Percentiles rank a stretch among this genome's conserved stretches.
phyloP scores from a whole-genome alignment of 1,284 basidiomycete species.

The Chondrostereum purpureum region DNA sequence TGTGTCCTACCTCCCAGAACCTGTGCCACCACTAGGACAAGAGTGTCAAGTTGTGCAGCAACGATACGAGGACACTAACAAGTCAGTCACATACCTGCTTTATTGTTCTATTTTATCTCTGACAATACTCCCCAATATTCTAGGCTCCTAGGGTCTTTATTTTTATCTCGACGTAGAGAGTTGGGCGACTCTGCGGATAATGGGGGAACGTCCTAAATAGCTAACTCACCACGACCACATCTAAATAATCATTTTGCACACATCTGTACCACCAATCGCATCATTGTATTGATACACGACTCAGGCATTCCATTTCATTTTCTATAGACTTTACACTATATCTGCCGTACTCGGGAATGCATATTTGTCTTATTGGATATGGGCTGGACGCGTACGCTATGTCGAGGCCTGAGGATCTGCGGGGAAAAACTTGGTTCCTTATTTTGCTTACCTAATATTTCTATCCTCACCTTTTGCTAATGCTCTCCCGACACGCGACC shows the following conservation, averaged over 20 bases:
- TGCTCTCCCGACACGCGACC: no score
- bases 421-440: no score
- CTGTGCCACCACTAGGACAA: no score
- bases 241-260: no score
- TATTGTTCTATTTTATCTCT: conserved; percentile 5
- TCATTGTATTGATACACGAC: not conserved
- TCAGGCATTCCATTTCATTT: not conserved
- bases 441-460: not conserved
- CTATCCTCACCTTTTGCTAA: not conserved
- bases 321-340: not conserved
- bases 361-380: no score
- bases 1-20: no score
- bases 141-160: conserved; percentile 49
- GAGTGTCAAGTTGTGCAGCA: conserved; percentile 27
- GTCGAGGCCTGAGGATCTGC: no score
- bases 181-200: conserved; percentile 21
- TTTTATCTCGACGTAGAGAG: conserved; percentile 54
- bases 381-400: no score
- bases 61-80: conserved; percentile 60
- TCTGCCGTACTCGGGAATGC: not conserved
- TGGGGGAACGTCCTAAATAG: no score
- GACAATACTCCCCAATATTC: conserved; percentile 4
- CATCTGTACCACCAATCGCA: no score
- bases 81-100: conserved; percentile 28
- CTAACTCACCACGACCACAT: no score